Evolutionary conservation across 495 filamentous ascomycete species (phyloP).

Genomic region (Aspergillus funiculosus): DNA sequence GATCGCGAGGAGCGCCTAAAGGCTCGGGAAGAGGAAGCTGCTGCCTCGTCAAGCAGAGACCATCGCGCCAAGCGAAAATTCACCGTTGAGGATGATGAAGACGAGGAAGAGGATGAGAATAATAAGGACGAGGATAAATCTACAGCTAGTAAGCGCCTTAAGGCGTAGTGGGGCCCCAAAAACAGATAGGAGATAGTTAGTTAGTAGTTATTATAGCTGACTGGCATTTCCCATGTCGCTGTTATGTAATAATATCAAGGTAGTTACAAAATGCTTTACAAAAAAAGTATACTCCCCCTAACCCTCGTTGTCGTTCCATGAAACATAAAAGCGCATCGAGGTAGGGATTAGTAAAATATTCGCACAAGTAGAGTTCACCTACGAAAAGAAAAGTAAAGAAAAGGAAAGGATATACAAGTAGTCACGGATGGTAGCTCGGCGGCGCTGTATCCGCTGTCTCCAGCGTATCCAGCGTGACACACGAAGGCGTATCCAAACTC

Average conservation of each 20-base stretch:
- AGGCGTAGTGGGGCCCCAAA: conserved; percentile 19
- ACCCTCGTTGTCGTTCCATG: too few relatives aligned
- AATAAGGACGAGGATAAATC: conserved; percentile 34
- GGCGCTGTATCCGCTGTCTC: conserved; percentile 18
- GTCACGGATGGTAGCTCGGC: conserved; percentile 19
- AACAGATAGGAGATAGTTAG: conserved; percentile 1
- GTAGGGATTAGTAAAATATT: neutral
- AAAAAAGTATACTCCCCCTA: neutral
- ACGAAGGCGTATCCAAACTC: conserved; percentile 21
- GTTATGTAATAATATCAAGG: conserved; percentile 9
- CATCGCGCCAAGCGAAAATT: conserved; percentile 44
- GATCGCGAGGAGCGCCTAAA: conserved; percentile 31
- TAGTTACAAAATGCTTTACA: neutral
- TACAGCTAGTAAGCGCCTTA: conserved; percentile 33
- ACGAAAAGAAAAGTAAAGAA: neutral
- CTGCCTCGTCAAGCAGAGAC: conserved; percentile 25
- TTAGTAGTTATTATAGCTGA: neutral
- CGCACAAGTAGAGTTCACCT: neutral
- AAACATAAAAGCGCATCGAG: neutral
- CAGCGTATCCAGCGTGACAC: conserved; percentile 21
- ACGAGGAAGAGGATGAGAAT: conserved; percentile 41
- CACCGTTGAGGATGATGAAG: conserved; percentile 43
- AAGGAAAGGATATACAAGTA: neutral
- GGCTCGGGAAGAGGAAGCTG: conserved; percentile 17
- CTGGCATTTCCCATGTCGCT: neutral